Conservation (phyloP, 2,329 filamentous ascomycete species). For the Pestalotiopsis sp. region DNA sequence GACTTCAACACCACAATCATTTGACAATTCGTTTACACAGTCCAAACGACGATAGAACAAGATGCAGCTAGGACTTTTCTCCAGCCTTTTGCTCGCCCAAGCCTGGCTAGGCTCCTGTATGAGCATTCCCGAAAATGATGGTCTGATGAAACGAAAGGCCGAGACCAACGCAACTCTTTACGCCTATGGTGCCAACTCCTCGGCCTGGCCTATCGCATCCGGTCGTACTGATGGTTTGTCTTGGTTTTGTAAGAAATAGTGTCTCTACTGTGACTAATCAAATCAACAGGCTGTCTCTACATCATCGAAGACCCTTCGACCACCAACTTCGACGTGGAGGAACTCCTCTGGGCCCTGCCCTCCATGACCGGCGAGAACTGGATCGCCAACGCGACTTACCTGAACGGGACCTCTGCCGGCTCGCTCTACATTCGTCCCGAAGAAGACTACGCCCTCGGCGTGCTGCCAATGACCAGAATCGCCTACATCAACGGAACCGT, state of each 20-base stretch:
- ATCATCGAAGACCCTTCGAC: background rate
- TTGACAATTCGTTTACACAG: no score
- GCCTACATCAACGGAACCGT: slow-evolving; percentile 19
- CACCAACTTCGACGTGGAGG: background rate
- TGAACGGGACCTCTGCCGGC: slow-evolving; percentile 19
- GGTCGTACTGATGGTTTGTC: slow-evolving; percentile 17
- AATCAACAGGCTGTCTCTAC: background rate
- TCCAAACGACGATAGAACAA: background rate
- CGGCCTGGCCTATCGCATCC: slow-evolving; percentile 20
- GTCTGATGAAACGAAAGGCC: slow-evolving; percentile 13
- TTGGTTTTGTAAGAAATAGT: no score
- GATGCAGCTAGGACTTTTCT: background rate
- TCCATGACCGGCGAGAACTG: slow-evolving; percentile 20
- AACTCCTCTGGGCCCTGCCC: slow-evolving; percentile 3
- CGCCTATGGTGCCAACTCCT: slow-evolving; percentile 19
- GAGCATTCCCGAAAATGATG: background rate
- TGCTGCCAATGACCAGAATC: slow-evolving; percentile 5
- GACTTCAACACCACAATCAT: no score
- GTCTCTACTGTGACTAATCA: background rate
- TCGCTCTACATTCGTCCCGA: slow-evolving; percentile 16
- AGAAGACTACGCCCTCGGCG: slow-evolving; percentile 10
- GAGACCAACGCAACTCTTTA: slow-evolving; percentile 20
- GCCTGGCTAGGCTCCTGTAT: slow-evolving; percentile 2
- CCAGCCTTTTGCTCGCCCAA: background rate
- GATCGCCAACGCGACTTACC: slow-evolving; percentile 20